phyloP scores from a whole-genome alignment of 306 rosid genomes.

The Inga laurina region DNA sequence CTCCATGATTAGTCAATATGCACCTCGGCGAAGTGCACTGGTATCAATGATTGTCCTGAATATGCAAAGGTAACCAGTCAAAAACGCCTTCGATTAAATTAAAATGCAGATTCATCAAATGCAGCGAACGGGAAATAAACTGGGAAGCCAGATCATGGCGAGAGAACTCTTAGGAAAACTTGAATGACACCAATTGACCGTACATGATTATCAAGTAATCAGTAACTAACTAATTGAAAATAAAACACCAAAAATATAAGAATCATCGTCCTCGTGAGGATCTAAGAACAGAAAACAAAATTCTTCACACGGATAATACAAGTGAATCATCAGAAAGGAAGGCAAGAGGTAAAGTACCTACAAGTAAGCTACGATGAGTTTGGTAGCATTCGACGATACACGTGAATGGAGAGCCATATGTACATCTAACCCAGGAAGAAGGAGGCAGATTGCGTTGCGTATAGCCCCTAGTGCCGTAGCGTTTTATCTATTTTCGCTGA shows the following conservation, averaged over 20 bases:
- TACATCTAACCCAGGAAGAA: constrained; percentile 5
- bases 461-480: constrained; percentile 45
- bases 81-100: constrained; percentile 21
- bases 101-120: constrained; percentile 37
- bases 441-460: constrained; percentile 60
- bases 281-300: constrained; percentile 19
- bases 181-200: background rate
- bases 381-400: constrained; percentile 25
- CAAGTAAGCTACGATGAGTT: constrained; percentile 17
- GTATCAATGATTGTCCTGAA: constrained; percentile 34
- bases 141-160: constrained; percentile 37
- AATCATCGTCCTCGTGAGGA: constrained; percentile 15
- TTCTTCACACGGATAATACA: constrained; percentile 24
- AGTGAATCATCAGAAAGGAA: constrained; percentile 22
- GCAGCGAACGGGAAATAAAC: constrained; percentile 30
- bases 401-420: constrained; percentile 25
- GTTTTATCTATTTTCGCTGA: constrained; percentile 37
- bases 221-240: constrained; percentile 1
- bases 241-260: background rate
- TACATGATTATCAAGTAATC: constrained; percentile 15
- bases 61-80: constrained; percentile 21
- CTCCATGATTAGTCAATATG: constrained; percentile 35
- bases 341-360: constrained; percentile 28
- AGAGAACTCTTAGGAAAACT: background rate
- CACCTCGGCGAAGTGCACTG: constrained; percentile 20